Evolutionary conservation across 805 yeast species (phyloP), one percentile per base, ranked within the genome.

Genomic region (Danielia oregonensis): DNA sequence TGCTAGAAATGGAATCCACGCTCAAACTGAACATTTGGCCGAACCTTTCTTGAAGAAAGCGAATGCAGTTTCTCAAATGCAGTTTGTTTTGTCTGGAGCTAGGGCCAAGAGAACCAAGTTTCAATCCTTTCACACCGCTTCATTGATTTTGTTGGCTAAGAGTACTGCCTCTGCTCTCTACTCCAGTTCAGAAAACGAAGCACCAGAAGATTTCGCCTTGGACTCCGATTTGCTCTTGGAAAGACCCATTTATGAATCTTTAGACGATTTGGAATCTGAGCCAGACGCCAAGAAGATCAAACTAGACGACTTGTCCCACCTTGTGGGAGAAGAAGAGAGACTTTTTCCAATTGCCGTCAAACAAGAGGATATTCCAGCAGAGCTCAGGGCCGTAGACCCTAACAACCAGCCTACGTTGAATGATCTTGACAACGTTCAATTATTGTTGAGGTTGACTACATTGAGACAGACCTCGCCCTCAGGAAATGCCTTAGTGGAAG

Each of bases 31-130:
- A 50, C 75, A 78, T 43, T 55, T 79, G 22, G 70, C 82, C 1
- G 57, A 71, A 15, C 77, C 79, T 6, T 68, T 76, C 4, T 61
- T 85, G 40, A 57, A 63, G 2, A 72, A 71, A 41, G 86, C 80
- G 2, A 72, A 76, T 28, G 70, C 72, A 10, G 52, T 82, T 8
- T 77, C 88, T 0, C 72, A 76, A 1, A 68, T 87, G 30, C 63
- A 74, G 32, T 74, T 81, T 44, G 74, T 81, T 0, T 61, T 91
- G 29, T 84, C 97, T 1, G 97, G 97, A 46, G 85, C 93, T 36
- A 79, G 79, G 47, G 96, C 96, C 7, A 82, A 79, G 54, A 71
- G 93, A 52, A 91, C 97, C 4, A 85, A 85, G 56, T 86, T 67
- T 55, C 97, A 91, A 61, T 70, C 71, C 30, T 70, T 67, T 22